Percentiles rank a stretch among this genome's conserved stretches.
phyloP scores from a whole-genome alignment of 2,329 filamentous ascomycete genomes.

The Cucurbitaria berberidis region DNA sequence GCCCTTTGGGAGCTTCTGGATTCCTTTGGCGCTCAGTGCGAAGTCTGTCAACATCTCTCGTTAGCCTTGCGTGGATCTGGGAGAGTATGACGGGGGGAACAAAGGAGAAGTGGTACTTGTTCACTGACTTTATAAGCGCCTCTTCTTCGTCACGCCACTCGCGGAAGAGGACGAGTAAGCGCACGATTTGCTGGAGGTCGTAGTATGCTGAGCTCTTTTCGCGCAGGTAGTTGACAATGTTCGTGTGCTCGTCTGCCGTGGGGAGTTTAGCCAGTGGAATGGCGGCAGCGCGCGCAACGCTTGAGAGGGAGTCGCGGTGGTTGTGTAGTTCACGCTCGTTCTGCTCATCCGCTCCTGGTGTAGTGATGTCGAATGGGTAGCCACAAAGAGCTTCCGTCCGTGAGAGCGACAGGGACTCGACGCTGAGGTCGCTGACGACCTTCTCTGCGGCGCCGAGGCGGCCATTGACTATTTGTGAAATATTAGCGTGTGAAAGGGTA shows the following conservation, averaged over 20 bases:
- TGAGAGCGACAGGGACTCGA: constrained; percentile 52
- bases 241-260: constrained; percentile 24
- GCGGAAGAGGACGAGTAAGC: constrained; percentile 51
- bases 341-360: constrained; percentile 33
- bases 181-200: constrained; percentile 52
- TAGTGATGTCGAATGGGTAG: constrained; percentile 45
- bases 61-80: background rate
- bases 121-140: constrained; percentile 42
- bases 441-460: constrained; percentile 62
- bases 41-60: constrained; percentile 5
- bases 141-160: constrained; percentile 53
- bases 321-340: constrained; percentile 30
- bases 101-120: background rate
- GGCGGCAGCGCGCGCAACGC: constrained; percentile 22
- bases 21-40: constrained; percentile 19
- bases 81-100: background rate
- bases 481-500: background rate
- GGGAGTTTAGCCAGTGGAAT: constrained; percentile 28
- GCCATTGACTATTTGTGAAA: constrained; percentile 50
- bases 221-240: constrained; percentile 30
- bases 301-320: constrained; percentile 26
- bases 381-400: constrained; percentile 52
- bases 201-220: constrained; percentile 46
- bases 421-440: constrained; percentile 58
- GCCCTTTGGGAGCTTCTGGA: background rate